Evolutionary conservation across 257 asterid genomes (phyloP).

Genomic region (Paraleonurus japonicus): DNA sequence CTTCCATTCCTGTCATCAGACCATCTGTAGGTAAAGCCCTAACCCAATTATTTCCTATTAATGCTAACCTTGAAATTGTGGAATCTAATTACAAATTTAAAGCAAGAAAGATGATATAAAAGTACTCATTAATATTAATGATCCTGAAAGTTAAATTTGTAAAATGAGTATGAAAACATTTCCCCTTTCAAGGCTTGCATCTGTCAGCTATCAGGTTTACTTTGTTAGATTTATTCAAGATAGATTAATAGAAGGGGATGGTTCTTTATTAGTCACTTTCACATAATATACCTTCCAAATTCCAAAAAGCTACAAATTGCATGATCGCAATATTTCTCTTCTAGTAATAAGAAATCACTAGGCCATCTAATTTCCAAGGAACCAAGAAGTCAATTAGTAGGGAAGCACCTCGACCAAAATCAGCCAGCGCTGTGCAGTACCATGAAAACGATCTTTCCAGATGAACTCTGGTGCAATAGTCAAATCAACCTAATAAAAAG

Average conservation of each 20-base stretch:
- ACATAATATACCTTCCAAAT: slow-evolving; percentile 25
- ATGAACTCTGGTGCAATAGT: slow-evolving; percentile 71
- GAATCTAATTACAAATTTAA: background rate
- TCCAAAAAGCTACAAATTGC: slow-evolving; percentile 24
- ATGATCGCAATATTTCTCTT: slow-evolving; percentile 19
- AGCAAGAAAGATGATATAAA: slow-evolving; percentile 4
- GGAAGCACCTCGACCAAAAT: slow-evolving; percentile 83
- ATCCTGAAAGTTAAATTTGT: slow-evolving; percentile 12
- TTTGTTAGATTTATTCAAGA: slow-evolving; percentile 5
- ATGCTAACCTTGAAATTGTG: background rate
- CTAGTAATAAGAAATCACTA: slow-evolving; percentile 18
- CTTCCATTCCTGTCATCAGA: too few species aligned
- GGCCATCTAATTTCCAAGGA: slow-evolving; percentile 5
- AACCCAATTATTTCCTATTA: background rate
- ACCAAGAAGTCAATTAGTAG: slow-evolving; percentile 19
- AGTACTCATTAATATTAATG: background rate
- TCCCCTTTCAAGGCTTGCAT: slow-evolving; percentile 5
- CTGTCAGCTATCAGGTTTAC: slow-evolving; percentile 15
- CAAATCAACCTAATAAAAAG: slow-evolving; percentile 72
- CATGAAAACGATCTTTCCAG: slow-evolving; percentile 98
- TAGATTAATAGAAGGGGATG: background rate
- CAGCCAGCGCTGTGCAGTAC: slow-evolving; percentile 96
- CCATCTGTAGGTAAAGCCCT: background rate
- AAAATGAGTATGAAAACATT: background rate
- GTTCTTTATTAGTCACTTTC: slow-evolving; percentile 13